A percentile compares a stretch with the other conserved stretches of the same genome.
Evolutionary conservation across 768 basidiomycete genomes (phyloP).

Genomic region (Pleurotus pulmonarius): DNA sequence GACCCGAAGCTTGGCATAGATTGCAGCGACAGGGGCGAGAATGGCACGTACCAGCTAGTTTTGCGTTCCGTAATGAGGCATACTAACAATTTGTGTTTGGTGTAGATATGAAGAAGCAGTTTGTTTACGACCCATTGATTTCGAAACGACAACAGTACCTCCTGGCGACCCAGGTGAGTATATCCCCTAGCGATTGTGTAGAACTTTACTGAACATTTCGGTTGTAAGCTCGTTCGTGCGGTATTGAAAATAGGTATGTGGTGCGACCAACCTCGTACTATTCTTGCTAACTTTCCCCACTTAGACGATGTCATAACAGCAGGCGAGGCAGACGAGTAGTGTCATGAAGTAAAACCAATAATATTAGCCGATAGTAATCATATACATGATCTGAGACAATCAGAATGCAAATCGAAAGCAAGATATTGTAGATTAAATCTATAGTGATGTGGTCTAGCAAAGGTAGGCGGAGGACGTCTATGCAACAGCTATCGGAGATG

Average conservation of each 20-base stretch:
- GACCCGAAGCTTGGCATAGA: conserved; percentile 91
- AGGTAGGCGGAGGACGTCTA: not conserved
- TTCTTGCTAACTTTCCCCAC: conserved; percentile 9
- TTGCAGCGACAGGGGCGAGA: conserved; percentile 81
- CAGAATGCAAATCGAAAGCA: not conserved
- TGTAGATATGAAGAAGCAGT: conserved; percentile 95
- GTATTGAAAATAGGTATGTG: conserved; percentile 78
- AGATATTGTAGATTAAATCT: not conserved
- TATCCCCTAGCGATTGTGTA: not conserved
- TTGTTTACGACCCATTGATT: conserved; percentile 95
- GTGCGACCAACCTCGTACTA: conserved; percentile 16
- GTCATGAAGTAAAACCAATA: not conserved
- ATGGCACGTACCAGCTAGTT: conserved; percentile 51
- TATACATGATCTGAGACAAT: conserved; percentile 1
- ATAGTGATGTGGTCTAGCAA: too few relatives aligned
- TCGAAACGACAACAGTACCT: conserved; percentile 97
- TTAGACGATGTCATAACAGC: conserved; percentile 77
- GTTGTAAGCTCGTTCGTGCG: conserved; percentile 68
- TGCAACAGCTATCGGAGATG: not conserved
- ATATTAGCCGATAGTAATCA: conserved; percentile 9
- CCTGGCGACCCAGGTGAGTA: conserved; percentile 85
- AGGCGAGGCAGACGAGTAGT: conserved; percentile 67
- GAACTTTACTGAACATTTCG: conserved; percentile 6
- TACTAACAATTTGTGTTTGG: not conserved
- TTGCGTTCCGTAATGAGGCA: not conserved